Base-by-base conservation (phyloP, 2,329 filamentous ascomycete genomes). In the Didymella keratinophila region DNA sequence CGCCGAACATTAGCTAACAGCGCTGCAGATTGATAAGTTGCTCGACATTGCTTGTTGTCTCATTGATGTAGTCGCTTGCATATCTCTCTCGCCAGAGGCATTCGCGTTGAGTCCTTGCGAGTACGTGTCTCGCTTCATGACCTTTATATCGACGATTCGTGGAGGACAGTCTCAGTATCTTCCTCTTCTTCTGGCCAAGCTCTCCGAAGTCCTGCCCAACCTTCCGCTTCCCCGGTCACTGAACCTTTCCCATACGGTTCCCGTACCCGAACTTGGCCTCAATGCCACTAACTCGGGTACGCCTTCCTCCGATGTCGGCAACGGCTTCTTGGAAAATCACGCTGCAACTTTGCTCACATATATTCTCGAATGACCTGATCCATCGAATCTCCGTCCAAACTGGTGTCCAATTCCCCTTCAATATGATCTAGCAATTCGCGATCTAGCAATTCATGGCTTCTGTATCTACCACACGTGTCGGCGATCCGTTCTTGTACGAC, bases 161-260 rank as follows among this genome's bases (percentile, higher is more conserved):
- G 88, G 86, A 56, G 91, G 91, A 8, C 85, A 93, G 56, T 85
- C 89, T 61, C 88, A 89, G 50, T 95, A 92, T 72, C 80, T 94
- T 14, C 91, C 91, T 2, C 82, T 96, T 0, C 82, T 96, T 1
- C 78, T 95, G 53, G 85, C 84, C 73, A 95, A 94, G 78, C 84
- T 93, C 36, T 84, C 88, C 60, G 89, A 94, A 39, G n/a, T n/a
- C n/a, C n/a, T n/a, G n/a, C n/a, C n/a, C n/a, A n/a, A n/a, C n/a
- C n/a, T n/a, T n/a, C n/a, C 74, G 50, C 69, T 77, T 52, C 75
- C 75, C 56, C 70, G 70, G 51, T 72, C 73, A 28, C 56, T 76
- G 53, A 72, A 73, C 60, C 52, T 74, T 53, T 63, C 71, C 14
- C 72, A 71, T 56, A 61, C 65, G 34, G 51, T 70, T 42, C 63